phyloP scores from a whole-genome alignment of 805 yeast genomes.

The Schwanniomyces yamadae region DNA sequence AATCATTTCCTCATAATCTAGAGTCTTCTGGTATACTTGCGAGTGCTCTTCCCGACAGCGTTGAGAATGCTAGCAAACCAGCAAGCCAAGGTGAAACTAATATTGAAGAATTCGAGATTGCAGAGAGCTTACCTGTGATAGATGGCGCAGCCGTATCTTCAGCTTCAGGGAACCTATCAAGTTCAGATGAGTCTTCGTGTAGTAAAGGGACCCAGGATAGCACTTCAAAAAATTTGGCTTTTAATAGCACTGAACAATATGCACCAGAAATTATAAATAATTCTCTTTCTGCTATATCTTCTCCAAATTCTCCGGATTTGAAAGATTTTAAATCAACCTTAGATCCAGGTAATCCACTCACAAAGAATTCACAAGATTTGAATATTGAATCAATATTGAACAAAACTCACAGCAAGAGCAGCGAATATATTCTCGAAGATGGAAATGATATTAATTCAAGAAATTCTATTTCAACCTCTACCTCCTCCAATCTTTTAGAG shows the following conservation, averaged over 20 bases:
- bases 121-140: too few species aligned
- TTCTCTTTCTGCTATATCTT: slow-evolving; percentile 2
- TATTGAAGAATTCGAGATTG: too few species aligned
- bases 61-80: too few species aligned
- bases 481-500: slow-evolving; percentile 16
- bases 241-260: too few species aligned
- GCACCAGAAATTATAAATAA: too few species aligned
- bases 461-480: slow-evolving; percentile 4
- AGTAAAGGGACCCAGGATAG: too few species aligned
- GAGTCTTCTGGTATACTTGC: slow-evolving; percentile 5
- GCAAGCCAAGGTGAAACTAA: too few species aligned
- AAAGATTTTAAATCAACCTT: slow-evolving; percentile 32
- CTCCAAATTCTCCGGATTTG: slow-evolving; percentile 7
- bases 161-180: too few species aligned
- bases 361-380: slow-evolving; percentile 19
- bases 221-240: too few species aligned
- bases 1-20: slow-evolving; percentile 2
- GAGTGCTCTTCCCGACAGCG: neutral
- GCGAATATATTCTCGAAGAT: neutral
- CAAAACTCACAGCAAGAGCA: slow-evolving; percentile 10
- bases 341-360: slow-evolving; percentile 45
- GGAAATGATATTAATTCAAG: slow-evolving; percentile 7
- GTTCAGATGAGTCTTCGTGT: too few species aligned
- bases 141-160: too few species aligned
- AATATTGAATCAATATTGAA: slow-evolving; percentile 20